Evolutionary conservation across 2,329 filamentous ascomycete species (phyloP).

Genomic region (Epicoccum sorghinum): DNA sequence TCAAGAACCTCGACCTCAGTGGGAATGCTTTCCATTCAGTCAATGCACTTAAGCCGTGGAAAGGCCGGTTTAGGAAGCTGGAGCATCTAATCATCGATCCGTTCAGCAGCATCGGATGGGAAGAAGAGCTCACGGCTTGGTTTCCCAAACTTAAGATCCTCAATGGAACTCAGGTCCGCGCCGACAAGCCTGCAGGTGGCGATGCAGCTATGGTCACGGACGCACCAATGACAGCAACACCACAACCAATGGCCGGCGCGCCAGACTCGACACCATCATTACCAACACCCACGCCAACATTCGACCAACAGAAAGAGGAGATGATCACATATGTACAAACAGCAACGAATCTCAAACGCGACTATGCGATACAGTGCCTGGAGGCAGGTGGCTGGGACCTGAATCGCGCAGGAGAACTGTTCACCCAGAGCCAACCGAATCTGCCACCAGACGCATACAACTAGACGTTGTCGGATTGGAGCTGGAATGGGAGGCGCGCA

Average conservation of each 20-base stretch:
- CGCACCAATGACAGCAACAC: conserved; percentile 50
- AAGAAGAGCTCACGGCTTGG: conserved; percentile 75
- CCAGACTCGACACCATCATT: conserved; percentile 42
- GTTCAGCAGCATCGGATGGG: conserved; percentile 58
- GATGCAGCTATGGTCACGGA: conserved; percentile 32
- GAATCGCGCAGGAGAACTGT: conserved; percentile 74
- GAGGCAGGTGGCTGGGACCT: conserved; percentile 81
- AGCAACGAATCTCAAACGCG: conserved; percentile 78
- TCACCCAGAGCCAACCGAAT: conserved; percentile 72
- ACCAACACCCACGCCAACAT: not conserved
- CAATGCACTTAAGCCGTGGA: conserved; percentile 75
- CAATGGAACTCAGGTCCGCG: conserved; percentile 76
- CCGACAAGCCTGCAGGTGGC: conserved; percentile 58
- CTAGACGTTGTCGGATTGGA: conserved; percentile 12
- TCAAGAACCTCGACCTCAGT: conserved; percentile 88
- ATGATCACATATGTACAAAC: conserved; percentile 73
- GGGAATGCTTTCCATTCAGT: conserved; percentile 77
- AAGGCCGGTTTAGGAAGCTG: conserved; percentile 76
- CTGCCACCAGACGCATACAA: conserved; percentile 53
- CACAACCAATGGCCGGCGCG: conserved; percentile 44
- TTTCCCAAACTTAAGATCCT: conserved; percentile 81
- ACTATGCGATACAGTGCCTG: conserved; percentile 82
- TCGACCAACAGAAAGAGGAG: conserved; percentile 64
- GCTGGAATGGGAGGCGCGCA: no score
- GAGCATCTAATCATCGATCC: conserved; percentile 76